phyloP scores from a whole-genome alignment of 129 eudicot species.

The sunflower (Helianthus annuus) region DNA sequence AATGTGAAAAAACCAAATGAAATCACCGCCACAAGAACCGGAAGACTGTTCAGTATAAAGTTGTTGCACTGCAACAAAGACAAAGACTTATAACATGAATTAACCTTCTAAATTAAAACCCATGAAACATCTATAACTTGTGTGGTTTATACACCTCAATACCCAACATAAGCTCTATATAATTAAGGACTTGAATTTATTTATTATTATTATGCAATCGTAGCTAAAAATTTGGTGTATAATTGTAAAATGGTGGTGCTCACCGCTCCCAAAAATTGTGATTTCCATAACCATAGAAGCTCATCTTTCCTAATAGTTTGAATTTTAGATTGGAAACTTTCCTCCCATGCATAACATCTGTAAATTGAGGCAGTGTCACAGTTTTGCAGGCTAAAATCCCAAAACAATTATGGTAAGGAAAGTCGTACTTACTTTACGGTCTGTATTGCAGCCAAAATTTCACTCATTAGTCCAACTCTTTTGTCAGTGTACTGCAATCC shows the following conservation, averaged over 20 bases:
- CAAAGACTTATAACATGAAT: neutral
- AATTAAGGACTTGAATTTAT: neutral
- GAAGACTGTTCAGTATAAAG: constrained; percentile 87
- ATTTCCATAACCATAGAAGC: constrained; percentile 72
- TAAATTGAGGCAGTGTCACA: constrained; percentile 19
- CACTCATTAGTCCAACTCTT: constrained; percentile 95
- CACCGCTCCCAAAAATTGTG: constrained; percentile 70
- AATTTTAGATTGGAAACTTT: constrained; percentile 67
- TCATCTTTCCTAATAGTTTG: constrained; percentile 60
- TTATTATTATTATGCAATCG: neutral
- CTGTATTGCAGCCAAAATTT: constrained; percentile 91
- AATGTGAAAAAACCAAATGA: constrained; percentile 86
- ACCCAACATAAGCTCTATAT: neutral
- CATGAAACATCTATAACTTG: neutral
- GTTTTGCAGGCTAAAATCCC: neutral
- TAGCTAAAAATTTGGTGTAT: constrained; percentile 3
- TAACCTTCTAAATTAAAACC: neutral
- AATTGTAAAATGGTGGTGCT: constrained; percentile 15
- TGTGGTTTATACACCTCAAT: neutral
- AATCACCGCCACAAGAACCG: constrained; percentile 86
- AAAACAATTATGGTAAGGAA: neutral
- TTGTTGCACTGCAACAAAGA: constrained; percentile 67
- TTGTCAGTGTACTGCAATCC: constrained; percentile 93
- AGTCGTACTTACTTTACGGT: constrained; percentile 91
- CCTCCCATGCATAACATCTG: constrained; percentile 95